Conservation (phyloP, 2,329 filamentous ascomycete species). For the Talaromyces sp. region DNA sequence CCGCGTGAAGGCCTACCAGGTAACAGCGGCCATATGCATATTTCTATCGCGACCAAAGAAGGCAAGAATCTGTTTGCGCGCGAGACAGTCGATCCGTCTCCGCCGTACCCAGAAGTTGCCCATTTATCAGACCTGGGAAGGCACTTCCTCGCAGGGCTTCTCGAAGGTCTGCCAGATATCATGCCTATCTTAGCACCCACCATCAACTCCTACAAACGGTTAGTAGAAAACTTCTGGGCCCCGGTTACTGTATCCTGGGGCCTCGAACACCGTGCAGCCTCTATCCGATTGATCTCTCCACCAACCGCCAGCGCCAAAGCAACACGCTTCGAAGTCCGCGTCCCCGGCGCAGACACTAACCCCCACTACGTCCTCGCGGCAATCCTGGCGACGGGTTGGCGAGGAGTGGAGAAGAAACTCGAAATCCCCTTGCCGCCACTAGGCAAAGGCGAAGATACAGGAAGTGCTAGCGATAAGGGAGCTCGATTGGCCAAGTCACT, state of each 20-base stretch:
- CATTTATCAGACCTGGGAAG: constrained; percentile 83
- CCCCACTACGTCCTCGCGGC: constrained; percentile 82
- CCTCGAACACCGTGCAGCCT: constrained; percentile 88
- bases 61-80: constrained; percentile 82
- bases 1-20: constrained; percentile 85
- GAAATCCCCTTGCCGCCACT: constrained; percentile 78
- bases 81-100: constrained; percentile 65
- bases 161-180: constrained; percentile 85
- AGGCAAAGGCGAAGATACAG: constrained; percentile 78
- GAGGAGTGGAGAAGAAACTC: constrained; percentile 88
- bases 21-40: constrained; percentile 93
- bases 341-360: constrained; percentile 91
- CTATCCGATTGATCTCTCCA: constrained; percentile 82
- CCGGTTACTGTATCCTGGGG: constrained; percentile 98
- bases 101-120: constrained; percentile 70
- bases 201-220: constrained; percentile 94
- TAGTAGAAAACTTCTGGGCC: constrained; percentile 99
- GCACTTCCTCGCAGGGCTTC: constrained; percentile 86
- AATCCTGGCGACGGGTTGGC: constrained; percentile 82
- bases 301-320: constrained; percentile 80
- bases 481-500: constrained; percentile 77
- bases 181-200: constrained; percentile 96
- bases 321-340: constrained; percentile 88
- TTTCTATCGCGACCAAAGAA: constrained; percentile 77
- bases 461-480: constrained; percentile 67